Conservation (phyloP, 768 basidiomycete genomes). For the Boletus fagicola region DNA sequence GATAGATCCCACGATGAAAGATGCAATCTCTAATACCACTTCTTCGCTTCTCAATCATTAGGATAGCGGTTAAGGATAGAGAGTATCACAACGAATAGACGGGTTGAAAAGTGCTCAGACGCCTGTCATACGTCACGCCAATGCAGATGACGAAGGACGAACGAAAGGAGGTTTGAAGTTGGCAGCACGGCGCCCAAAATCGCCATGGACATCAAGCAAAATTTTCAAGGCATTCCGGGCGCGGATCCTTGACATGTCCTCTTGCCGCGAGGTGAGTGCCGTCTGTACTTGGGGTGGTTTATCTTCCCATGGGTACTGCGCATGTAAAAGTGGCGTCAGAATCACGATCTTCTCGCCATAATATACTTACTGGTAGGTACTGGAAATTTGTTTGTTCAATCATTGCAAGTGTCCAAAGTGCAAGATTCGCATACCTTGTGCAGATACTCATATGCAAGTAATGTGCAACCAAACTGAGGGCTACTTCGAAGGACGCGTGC, state of each 20-base stretch:
- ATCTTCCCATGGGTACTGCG: constrained; percentile 80
- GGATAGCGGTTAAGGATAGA: constrained; percentile 18
- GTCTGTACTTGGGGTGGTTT: constrained; percentile 67
- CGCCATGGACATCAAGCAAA: constrained; percentile 85
- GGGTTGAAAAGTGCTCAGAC: not conserved
- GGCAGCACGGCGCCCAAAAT: constrained; percentile 67
- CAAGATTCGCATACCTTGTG: constrained; percentile 50
- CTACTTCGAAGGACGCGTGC: constrained; percentile 87
- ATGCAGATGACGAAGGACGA: constrained; percentile 18
- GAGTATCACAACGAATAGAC: not conserved
- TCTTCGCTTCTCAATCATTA: constrained; percentile 19
- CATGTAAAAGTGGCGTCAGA: constrained; percentile 5
- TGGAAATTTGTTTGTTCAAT: constrained; percentile 11
- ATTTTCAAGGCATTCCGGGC: constrained; percentile 96
- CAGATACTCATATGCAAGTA: constrained; percentile 76
- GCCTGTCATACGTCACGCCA: constrained; percentile 15
- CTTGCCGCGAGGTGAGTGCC: constrained; percentile 63
- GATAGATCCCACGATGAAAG: not conserved
- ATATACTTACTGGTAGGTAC: constrained; percentile 33
- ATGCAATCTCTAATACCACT: constrained; percentile 10
- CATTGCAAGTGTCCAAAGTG: not conserved
- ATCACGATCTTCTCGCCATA: not conserved
- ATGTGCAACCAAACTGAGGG: constrained; percentile 92
- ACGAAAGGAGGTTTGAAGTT: constrained; percentile 29
- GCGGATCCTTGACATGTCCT: constrained; percentile 84